Evolutionary conservation across 306 rosid genomes (phyloP).

Genomic region (Canavalia ensiformis): DNA sequence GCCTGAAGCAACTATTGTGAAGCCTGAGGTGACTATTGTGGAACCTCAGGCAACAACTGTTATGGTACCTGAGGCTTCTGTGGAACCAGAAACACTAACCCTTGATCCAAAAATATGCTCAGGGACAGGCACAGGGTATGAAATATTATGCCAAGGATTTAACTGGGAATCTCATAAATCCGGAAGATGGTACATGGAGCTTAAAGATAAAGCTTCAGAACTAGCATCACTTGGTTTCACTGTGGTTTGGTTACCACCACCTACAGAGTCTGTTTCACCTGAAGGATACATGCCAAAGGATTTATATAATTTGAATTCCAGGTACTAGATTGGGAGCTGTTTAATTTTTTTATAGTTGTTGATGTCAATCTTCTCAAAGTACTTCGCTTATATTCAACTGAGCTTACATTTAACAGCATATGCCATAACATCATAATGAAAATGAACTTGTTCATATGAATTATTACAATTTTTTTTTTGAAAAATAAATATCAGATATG

Average conservation of each 20-base stretch:
- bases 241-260: slow-evolving; percentile 91
- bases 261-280: slow-evolving; percentile 90
- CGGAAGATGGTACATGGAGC: slow-evolving; percentile 85
- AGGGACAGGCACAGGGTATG: slow-evolving; percentile 82
- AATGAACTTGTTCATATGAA: slow-evolving; percentile 34
- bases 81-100: slow-evolving; percentile 27
- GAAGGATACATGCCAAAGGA: slow-evolving; percentile 97
- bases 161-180: slow-evolving; percentile 91
- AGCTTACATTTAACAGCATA: slow-evolving; percentile 17
- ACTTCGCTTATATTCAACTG: slow-evolving; percentile 10
- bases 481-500: slow-evolving; percentile 64
- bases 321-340: slow-evolving; percentile 56
- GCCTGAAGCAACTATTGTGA: slow-evolving; percentile 42
- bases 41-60: not conserved
- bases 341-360: not conserved
- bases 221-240: slow-evolving; percentile 81
- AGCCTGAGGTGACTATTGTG: not conserved
- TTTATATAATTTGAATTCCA: slow-evolving; percentile 86
- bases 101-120: slow-evolving; percentile 53
- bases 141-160: slow-evolving; percentile 91
- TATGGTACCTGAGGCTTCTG: slow-evolving; percentile 21
- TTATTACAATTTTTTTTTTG: slow-evolving; percentile 27
- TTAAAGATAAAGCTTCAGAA: slow-evolving; percentile 70
- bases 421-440: not conserved
- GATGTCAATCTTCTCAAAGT: slow-evolving; percentile 8